phyloP scores from a whole-genome alignment of 208 protist genomes.

The Acanthamoeba triangularis region DNA sequence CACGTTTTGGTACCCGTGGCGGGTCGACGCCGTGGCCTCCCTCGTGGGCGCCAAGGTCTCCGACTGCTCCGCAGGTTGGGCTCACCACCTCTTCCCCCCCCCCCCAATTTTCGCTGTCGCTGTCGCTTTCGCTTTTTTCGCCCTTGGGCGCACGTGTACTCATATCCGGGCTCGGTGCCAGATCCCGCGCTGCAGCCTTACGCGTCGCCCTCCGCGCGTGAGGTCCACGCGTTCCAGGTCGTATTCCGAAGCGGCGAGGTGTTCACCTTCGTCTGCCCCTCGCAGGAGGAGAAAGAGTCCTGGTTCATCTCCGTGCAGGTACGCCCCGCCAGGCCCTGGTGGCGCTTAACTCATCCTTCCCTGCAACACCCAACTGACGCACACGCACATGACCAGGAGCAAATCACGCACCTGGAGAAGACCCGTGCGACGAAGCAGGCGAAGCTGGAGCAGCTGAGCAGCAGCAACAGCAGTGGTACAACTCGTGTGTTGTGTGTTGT shows the following conservation, averaged over 20 bases:
- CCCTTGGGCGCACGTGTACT: too few species aligned
- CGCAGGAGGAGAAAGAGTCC: constrained; percentile 21
- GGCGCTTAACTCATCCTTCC: not conserved
- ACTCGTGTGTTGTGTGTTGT: not conserved
- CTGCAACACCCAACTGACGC: not conserved
- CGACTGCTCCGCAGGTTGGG: not conserved
- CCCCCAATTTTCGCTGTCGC: not conserved
- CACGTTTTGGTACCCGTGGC: constrained; percentile 30
- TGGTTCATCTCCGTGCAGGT: constrained; percentile 26
- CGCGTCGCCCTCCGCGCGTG: not conserved
- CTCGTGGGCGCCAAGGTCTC: not conserved
- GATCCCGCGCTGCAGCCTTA: not conserved
- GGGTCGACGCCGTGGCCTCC: not conserved
- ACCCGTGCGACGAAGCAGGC: not conserved
- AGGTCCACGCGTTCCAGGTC: not conserved
- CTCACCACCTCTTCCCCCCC: not conserved
- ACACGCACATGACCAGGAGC: not conserved
- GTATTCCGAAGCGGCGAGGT: not conserved
- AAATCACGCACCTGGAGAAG: not conserved
- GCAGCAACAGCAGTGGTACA: not conserved
- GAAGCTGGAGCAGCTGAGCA: not conserved
- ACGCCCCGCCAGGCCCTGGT: not conserved
- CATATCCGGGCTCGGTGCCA: not conserved
- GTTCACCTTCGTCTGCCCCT: not conserved
- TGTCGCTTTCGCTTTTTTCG: not conserved